Percentiles rank a stretch among this genome's conserved stretches.
Conservation (phyloP, 169 alveolate genomes). For the Babesia microti region DNA sequence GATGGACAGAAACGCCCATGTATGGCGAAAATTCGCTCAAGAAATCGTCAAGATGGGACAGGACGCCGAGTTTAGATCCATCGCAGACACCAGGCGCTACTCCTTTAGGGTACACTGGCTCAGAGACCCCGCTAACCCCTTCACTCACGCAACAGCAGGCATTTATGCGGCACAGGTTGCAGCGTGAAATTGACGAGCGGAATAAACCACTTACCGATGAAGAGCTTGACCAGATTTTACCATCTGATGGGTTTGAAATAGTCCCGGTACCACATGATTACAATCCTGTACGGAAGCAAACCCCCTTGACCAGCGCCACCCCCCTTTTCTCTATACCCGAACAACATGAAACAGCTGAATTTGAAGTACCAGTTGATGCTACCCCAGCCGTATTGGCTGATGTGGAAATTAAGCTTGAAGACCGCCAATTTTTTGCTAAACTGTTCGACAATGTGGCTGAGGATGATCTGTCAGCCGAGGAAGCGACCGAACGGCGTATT, state of each 20-base stretch:
- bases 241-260: slow-evolving; percentile 81
- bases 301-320: slow-evolving; percentile 45
- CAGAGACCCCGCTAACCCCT: slow-evolving; percentile 40
- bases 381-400: slow-evolving; percentile 52
- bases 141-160: slow-evolving; percentile 1
- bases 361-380: slow-evolving; percentile 32
- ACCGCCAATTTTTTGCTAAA: slow-evolving; percentile 74
- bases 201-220: slow-evolving; percentile 85
- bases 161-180: slow-evolving; percentile 7
- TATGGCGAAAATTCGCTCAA: slow-evolving; percentile 27
- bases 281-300: slow-evolving; percentile 48
- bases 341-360: slow-evolving; percentile 43
- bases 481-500: slow-evolving; percentile 88
- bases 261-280: slow-evolving; percentile 81
- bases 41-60: slow-evolving; percentile 60
- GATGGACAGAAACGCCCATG: slow-evolving; percentile 42
- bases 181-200: slow-evolving; percentile 30
- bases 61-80: slow-evolving; percentile 51
- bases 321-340: slow-evolving; percentile 69
- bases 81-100: slow-evolving; percentile 62
- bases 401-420: slow-evolving; percentile 83
- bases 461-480: slow-evolving; percentile 85
- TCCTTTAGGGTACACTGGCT: slow-evolving; percentile 50
- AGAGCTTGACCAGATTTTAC: slow-evolving; percentile 86
- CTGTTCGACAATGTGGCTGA: slow-evolving; percentile 81